Percentiles rank a stretch among this genome's conserved stretches.
These are phyloP conservation scores for Posidonia oceanica DNA, from an alignment of 116 monocot species.

Conservation along the genomic window DNA sequence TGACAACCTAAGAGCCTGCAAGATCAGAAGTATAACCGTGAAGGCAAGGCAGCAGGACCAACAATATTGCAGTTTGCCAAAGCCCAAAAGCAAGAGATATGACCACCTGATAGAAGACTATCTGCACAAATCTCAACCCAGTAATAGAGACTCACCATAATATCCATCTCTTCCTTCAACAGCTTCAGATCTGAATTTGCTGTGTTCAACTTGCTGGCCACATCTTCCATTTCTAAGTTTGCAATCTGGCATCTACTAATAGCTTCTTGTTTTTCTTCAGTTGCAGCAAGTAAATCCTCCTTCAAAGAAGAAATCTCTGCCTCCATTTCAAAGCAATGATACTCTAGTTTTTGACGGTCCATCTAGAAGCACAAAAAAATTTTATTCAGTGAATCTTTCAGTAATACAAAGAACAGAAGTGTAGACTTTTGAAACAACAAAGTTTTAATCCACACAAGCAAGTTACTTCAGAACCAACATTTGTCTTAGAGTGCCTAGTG, in stretches of 20 bases:
- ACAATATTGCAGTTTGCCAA: neutral
- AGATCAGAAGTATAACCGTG: constrained; percentile 5
- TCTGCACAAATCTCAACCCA: neutral
- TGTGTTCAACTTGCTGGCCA: constrained; percentile 30
- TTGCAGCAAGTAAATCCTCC: constrained; percentile 29
- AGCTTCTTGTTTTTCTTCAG: constrained; percentile 60
- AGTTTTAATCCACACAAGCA: no score
- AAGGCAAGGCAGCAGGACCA: neutral
- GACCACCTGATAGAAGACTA: no score
- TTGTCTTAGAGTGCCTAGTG: no score
- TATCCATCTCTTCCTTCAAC: constrained; percentile 39
- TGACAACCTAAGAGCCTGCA: constrained; percentile 38
- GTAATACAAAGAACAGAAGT: neutral
- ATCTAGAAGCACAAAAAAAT: constrained; percentile 25
- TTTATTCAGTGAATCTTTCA: neutral
- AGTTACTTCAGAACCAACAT: no score
- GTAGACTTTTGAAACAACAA: no score
- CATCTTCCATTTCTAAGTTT: constrained; percentile 35
- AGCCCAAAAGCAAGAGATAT: no score
- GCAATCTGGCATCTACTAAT: constrained; percentile 17
- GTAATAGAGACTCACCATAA: constrained; percentile 20
- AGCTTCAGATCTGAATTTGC: constrained; percentile 37
- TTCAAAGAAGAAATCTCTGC: constrained; percentile 49
- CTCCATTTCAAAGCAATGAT: constrained; percentile 70
- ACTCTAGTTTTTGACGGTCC: constrained; percentile 57